phyloP scores from a whole-genome alignment of 129 eudicot genomes.

The Artemisia annua region DNA sequence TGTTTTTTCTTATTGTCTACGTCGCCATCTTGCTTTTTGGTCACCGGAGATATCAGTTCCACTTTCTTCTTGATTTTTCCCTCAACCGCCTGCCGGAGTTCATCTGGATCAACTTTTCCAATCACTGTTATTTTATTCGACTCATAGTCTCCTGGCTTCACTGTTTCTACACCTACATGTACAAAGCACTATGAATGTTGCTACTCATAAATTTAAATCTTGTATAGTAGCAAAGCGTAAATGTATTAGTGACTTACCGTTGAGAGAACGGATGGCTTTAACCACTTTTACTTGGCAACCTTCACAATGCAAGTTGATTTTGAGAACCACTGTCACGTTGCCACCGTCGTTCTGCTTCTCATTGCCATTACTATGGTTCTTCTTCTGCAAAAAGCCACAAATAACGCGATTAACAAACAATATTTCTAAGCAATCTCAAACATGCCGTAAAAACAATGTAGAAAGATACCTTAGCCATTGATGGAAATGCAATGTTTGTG shows the following conservation, averaged over 20 bases:
- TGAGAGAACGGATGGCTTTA: slow-evolving; percentile 23
- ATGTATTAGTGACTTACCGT: slow-evolving; percentile 20
- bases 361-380: not conserved
- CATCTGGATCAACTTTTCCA: slow-evolving; percentile 41
- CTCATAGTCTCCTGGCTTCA: slow-evolving; percentile 32
- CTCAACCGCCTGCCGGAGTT: slow-evolving; percentile 40
- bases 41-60: slow-evolving; percentile 44
- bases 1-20: slow-evolving; percentile 9
- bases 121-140: slow-evolving; percentile 40
- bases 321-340: slow-evolving; percentile 23
- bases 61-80: slow-evolving; percentile 36
- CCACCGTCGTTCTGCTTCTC: slow-evolving; percentile 20
- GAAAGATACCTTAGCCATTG: slow-evolving; percentile 8
- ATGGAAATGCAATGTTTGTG: not conserved
- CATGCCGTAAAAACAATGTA: too few species aligned
- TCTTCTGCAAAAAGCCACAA: not conserved
- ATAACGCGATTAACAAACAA: not conserved
- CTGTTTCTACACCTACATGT: slow-evolving; percentile 40
- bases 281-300: slow-evolving; percentile 38
- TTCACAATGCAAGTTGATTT: slow-evolving; percentile 44
- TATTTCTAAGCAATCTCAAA: too few species aligned
- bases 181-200: not conserved
- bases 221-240: not conserved
- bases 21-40: slow-evolving; percentile 23
- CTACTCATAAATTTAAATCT: not conserved